Percentiles rank a stretch among this genome's conserved stretches.
Conservation (phyloP, 768 basidiomycete genomes). For the Rubroboletus pulcherrimus region DNA sequence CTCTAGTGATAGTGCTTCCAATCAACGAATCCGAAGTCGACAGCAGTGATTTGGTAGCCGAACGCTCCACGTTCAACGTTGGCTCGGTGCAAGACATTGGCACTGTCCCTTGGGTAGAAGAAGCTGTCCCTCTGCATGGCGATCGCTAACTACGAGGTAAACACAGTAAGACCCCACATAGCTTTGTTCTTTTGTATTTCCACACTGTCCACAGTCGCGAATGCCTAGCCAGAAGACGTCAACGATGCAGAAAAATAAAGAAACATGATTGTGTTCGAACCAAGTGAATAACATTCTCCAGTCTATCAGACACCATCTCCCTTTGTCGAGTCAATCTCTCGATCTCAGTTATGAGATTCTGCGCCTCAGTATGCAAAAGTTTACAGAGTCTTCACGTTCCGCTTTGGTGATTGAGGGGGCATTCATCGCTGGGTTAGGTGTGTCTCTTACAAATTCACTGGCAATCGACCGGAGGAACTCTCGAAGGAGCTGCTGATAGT, state of each 20-base stretch:
- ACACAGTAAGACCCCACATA: constrained; percentile 41
- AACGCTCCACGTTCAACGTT: constrained; percentile 38
- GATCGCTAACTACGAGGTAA: constrained; percentile 53
- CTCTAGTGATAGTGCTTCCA: constrained; percentile 31
- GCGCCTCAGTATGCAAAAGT: constrained; percentile 37
- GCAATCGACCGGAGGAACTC: constrained; percentile 51
- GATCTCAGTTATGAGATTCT: constrained; percentile 47
- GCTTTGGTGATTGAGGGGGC: constrained; percentile 9
- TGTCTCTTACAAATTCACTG: constrained; percentile 46
- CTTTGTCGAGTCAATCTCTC: constrained; percentile 37
- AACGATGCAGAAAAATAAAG: not conserved
- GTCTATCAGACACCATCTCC: constrained; percentile 20
- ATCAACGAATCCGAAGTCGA: constrained; percentile 29
- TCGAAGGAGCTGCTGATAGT: constrained; percentile 50
- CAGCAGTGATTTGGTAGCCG: constrained; percentile 36
- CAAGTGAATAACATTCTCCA: constrained; percentile 24
- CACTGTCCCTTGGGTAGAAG: constrained; percentile 3
- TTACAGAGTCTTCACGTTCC: constrained; percentile 27
- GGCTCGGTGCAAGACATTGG: constrained; percentile 7
- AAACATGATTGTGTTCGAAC: constrained; percentile 10
- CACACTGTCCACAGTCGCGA: constrained; percentile 51
- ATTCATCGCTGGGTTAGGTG: constrained; percentile 48
- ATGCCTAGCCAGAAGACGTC: constrained; percentile 37
- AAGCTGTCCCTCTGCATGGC: constrained; percentile 39
- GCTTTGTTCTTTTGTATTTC: constrained; percentile 45